Evolutionary conservation across 2,329 filamentous ascomycete species (phyloP), one percentile per base, ranked within the genome.

Genomic region (Alternaria arbusti): DNA sequence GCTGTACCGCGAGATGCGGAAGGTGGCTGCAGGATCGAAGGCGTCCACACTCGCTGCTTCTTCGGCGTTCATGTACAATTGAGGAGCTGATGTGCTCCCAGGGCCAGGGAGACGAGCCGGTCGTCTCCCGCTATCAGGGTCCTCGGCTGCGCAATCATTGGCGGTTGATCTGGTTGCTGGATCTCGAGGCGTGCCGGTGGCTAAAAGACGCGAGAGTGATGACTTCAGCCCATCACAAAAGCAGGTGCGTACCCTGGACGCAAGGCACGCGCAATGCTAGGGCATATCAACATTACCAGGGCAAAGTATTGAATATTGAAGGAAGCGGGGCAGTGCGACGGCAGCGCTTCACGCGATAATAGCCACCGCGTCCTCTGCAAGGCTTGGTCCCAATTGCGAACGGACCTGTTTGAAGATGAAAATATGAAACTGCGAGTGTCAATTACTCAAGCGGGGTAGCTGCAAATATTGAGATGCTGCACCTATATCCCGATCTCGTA

Each of bases 71-170:
- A 45, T 54, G 59, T 50, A 54, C 52, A 32, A 64, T 54, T 30
- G 49, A 44, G 26, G 49, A 61, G 43, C 56, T 28, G 32, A 57
- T 52, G 55, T 59, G 66, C 63, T 63, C 68, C 68, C 68, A 68
- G 50, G 47, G 25, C 43, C 32, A 46, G 51, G 68, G 68, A 70
- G 68, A 70, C 68, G 68, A 70, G 30, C 59, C 52, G 59, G 49
- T 69, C 68, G 67, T 69, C 67, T 70, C 67, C 68, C 61, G 44
- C 49, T 25, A 57, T 46, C 57, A 69, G 67, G 68, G 64, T 65
- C 45, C 30, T 56, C 54, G 46, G 40, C 46, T 59, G 52, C 32
- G 36, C 51, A 57, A 40, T 58, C 45, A 65, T 69, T 69, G 64
- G 64, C 63, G 15, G 50, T 59, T 30, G 50, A 32, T 36, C 20